Base-by-base conservation (phyloP, 495 filamentous ascomycete genomes). In the Oidiodendron maius region DNA sequence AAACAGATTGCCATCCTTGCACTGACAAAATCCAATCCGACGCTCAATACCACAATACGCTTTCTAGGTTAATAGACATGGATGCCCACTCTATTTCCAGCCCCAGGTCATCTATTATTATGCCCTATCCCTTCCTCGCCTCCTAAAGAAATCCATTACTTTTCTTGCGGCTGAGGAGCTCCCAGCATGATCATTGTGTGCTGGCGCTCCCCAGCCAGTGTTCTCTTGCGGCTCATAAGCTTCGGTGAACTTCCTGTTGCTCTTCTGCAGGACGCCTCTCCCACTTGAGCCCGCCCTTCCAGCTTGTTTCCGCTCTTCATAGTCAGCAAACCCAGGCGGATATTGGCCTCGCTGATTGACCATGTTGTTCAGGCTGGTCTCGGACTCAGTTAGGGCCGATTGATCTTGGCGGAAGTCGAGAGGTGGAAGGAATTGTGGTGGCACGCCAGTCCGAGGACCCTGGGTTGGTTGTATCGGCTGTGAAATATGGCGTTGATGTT, bases 81-180 rank as follows among this genome's bases (percentile, higher is more conserved):
- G 26, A 30, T 30, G 26, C 26, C 26, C 12, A 12, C 12, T 30
- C 26, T 12, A 30, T 30, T 12, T 30, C 12, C 26, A 30, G 26
- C 26, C 5, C 26, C 26, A 5, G 12, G 5, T 12, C 12, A 12
- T 5, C 12, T 5, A 5, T 12, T 30, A 30, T 5, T 30, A 5
- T 12, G 26, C 51, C 1, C 56, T 38, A 40, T 84, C 88, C 64
- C 81, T 89, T 25, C 88, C 88, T 52, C 90, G 77, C 61, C 91
- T 72, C 58, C 93, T 78, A 71, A 98, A 98, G 65, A 96, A 93
- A 66, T 96, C 93, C 93, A 98, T 98, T 40, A 98, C 93, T 58
- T 86, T 83, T 55, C 87, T 81, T 15, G 91, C 89, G 13, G 89
- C 84, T 26, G 89, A 87, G 47, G 80, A 87, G 59, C 84, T 93